phyloP scores from a whole-genome alignment of 257 asterid genomes.

The Solanum tarijense region DNA sequence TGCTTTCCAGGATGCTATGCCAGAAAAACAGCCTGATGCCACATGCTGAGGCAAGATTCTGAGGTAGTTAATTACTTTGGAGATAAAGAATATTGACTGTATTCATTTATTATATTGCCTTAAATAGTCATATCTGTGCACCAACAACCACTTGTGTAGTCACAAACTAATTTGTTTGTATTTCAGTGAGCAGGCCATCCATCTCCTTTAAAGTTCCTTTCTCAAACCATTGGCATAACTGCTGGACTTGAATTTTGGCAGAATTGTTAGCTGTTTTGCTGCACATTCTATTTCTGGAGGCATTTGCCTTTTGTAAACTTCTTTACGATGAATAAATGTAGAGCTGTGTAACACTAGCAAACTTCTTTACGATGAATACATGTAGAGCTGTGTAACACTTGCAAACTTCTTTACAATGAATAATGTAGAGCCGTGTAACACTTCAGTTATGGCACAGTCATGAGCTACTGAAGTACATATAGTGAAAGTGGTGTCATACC shows the following conservation, averaged over 20 bases:
- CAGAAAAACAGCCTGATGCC: slow-evolving; percentile 53
- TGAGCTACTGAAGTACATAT: background rate
- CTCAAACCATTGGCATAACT: background rate
- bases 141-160: background rate
- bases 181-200: background rate
- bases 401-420: background rate
- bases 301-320: background rate
- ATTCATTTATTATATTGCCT: background rate
- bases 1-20: slow-evolving; percentile 45
- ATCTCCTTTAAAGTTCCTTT: background rate
- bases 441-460: background rate
- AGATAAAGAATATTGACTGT: background rate
- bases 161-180: background rate
- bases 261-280: background rate
- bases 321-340: background rate
- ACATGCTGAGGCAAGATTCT: slow-evolving; percentile 27
- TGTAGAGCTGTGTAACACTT: background rate
- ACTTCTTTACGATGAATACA: background rate
- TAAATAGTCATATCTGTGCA: background rate
- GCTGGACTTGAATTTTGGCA: background rate
- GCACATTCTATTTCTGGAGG: background rate
- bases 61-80: slow-evolving; percentile 3
- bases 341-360: background rate
- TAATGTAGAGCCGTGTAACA: background rate
- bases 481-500: background rate